Evolutionary conservation across 371 early-diverging fungal species (phyloP).

Genomic region (Mucor circinelloides): DNA sequence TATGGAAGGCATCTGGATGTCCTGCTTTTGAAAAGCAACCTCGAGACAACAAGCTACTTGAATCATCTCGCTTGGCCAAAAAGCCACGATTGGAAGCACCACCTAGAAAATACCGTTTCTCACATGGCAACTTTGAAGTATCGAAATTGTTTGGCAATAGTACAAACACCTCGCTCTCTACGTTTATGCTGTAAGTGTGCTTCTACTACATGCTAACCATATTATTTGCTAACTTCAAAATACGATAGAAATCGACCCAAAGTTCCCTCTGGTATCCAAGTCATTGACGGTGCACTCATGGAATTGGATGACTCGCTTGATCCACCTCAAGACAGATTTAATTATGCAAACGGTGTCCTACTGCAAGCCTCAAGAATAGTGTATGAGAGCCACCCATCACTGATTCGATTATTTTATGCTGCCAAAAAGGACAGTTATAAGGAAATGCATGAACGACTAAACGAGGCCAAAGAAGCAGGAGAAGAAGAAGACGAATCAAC

Average conservation of each 20-base stretch:
- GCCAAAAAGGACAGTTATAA: slow-evolving; percentile 41
- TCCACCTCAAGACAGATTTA: slow-evolving; percentile 28
- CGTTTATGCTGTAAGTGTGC: slow-evolving; percentile 37
- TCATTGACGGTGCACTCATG: slow-evolving; percentile 29
- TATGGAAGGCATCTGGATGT: slow-evolving; percentile 55
- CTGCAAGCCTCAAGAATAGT: slow-evolving; percentile 42
- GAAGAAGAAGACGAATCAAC: slow-evolving; percentile 5
- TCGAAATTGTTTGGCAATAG: slow-evolving; percentile 34
- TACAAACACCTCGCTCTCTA: slow-evolving; percentile 13
- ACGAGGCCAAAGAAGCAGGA: slow-evolving; percentile 5
- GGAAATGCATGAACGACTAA: slow-evolving; percentile 18
- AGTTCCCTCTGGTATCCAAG: slow-evolving; percentile 28
- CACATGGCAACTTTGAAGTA: slow-evolving; percentile 40
- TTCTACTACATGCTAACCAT: neutral
- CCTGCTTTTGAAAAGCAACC: slow-evolving; percentile 50
- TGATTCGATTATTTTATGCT: slow-evolving; percentile 37
- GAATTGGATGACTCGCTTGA: slow-evolving; percentile 32
- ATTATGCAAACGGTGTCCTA: slow-evolving; percentile 43
- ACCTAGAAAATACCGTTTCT: slow-evolving; percentile 29
- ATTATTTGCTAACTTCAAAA: neutral
- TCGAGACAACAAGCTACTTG: slow-evolving; percentile 21
- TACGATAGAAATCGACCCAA: slow-evolving; percentile 24
- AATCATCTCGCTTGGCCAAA: slow-evolving; percentile 22
- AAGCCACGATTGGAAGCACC: slow-evolving; percentile 27
- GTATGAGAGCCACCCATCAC: slow-evolving; percentile 27